phyloP scores from a whole-genome alignment of 169 alveolate genomes.

The Perkinsus olseni region DNA sequence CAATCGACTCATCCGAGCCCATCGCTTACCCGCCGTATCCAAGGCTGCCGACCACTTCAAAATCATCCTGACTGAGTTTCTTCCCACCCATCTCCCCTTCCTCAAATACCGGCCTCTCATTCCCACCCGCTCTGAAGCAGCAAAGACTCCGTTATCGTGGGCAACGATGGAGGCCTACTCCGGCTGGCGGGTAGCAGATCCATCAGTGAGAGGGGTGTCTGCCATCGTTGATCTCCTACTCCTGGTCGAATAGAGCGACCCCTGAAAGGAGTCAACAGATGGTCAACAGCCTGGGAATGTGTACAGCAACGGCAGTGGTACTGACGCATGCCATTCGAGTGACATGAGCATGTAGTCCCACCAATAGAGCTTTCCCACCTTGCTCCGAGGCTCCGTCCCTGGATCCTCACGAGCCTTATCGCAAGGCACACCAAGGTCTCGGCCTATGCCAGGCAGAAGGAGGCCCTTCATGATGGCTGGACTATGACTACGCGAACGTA shows the following conservation, averaged over 20 bases:
- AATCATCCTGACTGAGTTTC: background rate
- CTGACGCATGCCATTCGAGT: too few species aligned
- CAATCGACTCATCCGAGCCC: too few species aligned
- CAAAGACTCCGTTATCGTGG: background rate
- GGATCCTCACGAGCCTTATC: background rate
- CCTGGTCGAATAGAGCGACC: background rate
- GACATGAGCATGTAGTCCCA: too few species aligned
- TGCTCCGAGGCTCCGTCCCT: background rate
- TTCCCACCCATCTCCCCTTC: background rate
- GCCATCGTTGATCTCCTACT: background rate
- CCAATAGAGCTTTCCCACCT: too few species aligned
- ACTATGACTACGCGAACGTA: background rate
- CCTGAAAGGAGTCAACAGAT: background rate
- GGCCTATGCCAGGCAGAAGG: background rate
- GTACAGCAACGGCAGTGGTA: too few species aligned
- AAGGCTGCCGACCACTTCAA: background rate
- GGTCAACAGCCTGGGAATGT: too few species aligned
- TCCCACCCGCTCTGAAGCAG: background rate
- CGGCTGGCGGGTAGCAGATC: background rate
- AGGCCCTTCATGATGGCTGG: background rate
- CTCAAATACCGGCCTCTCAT: background rate
- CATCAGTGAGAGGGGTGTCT: background rate
- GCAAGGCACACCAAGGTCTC: background rate
- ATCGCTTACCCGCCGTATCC: slow-evolving; percentile 2
- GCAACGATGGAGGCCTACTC: background rate